Conservation (phyloP, 2,329 filamentous ascomycete species). For the Exserohilum turcica region DNA sequence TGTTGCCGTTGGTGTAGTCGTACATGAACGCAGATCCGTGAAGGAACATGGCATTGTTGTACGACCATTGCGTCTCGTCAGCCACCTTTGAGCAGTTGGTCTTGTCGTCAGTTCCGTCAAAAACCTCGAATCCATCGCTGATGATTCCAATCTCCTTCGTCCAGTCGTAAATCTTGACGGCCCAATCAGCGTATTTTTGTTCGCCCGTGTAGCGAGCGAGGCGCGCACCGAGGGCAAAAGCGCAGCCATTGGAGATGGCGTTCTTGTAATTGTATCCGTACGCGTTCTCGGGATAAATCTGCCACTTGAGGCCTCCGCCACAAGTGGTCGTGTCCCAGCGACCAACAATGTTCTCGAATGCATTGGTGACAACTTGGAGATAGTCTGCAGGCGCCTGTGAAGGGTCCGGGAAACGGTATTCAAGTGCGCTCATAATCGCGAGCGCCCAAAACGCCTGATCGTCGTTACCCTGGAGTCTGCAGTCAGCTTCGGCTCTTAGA, state of each 20-base stretch:
- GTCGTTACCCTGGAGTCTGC: conserved; percentile 65
- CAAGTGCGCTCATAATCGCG: conserved; percentile 69
- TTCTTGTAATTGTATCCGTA: conserved; percentile 82
- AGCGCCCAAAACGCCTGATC: conserved; percentile 78
- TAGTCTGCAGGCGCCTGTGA: conserved; percentile 55
- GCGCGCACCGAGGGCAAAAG: conserved; percentile 80
- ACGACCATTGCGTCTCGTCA: conserved; percentile 62
- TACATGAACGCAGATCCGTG: conserved; percentile 63
- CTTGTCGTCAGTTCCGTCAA: conserved; percentile 59
- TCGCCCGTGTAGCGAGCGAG: conserved; percentile 73
- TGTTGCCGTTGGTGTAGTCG: conserved; percentile 54
- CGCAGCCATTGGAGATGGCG: conserved; percentile 77
- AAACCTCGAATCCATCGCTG: conserved; percentile 57
- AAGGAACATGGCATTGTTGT: conserved; percentile 62
- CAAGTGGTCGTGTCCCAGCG: conserved; percentile 74
- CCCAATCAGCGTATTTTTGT: conserved; percentile 64
- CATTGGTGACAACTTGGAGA: conserved; percentile 69
- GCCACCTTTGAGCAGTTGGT: conserved; percentile 56
- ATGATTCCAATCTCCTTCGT: conserved; percentile 57
- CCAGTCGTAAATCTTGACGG: conserved; percentile 68
- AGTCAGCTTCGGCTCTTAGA: conserved; percentile 6
- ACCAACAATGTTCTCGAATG: conserved; percentile 71
- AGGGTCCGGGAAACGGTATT: conserved; percentile 69
- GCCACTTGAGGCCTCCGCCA: conserved; percentile 76
- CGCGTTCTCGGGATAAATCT: conserved; percentile 77